Evolutionary conservation across 1,139 yeast genomes (phyloP).

Genomic region (Hemisphaericaspora xylanilytica): DNA sequence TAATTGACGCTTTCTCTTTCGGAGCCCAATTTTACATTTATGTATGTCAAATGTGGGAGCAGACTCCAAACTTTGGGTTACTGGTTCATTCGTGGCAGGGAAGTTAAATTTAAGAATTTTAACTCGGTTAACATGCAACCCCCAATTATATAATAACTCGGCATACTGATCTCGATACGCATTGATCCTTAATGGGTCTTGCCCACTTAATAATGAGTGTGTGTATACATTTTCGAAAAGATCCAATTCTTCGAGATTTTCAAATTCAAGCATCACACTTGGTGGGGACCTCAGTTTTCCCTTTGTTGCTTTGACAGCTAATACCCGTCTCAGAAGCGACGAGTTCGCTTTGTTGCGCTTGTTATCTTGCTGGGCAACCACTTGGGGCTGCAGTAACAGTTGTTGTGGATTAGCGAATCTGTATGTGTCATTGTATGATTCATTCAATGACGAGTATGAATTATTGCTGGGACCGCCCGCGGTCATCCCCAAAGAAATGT

Average conservation of each 20-base stretch:
- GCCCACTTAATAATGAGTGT: constrained; percentile 46
- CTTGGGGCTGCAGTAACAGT: not conserved
- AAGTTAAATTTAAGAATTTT: constrained; percentile 77
- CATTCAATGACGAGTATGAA: constrained; percentile 12
- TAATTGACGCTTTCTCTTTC: constrained; percentile 22
- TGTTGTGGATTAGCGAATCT: constrained; percentile 4
- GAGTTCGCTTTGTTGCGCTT: constrained; percentile 10
- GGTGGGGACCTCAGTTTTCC: constrained; percentile 26
- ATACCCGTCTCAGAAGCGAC: constrained; percentile 1
- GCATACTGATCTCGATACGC: constrained; percentile 73
- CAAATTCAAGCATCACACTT: constrained; percentile 49
- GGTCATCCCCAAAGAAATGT: constrained; percentile 5
- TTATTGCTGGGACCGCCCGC: constrained; percentile 6
- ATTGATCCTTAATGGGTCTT: constrained; percentile 44
- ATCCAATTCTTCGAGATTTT: constrained; percentile 57
- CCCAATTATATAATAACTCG: constrained; percentile 79
- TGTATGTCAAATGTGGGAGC: constrained; percentile 33
- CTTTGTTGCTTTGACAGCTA: not conserved
- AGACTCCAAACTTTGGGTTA: constrained; percentile 3
- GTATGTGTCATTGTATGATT: constrained; percentile 9
- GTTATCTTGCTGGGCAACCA: constrained; percentile 2
- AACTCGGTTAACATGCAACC: constrained; percentile 69
- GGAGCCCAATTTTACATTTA: constrained; percentile 43
- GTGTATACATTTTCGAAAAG: constrained; percentile 48
- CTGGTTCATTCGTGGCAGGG: constrained; percentile 22